These are phyloP conservation scores for Falciphora oryzae DNA, from an alignment of 2,329 filamentous ascomycete genomes.

Conservation along the genomic window DNA sequence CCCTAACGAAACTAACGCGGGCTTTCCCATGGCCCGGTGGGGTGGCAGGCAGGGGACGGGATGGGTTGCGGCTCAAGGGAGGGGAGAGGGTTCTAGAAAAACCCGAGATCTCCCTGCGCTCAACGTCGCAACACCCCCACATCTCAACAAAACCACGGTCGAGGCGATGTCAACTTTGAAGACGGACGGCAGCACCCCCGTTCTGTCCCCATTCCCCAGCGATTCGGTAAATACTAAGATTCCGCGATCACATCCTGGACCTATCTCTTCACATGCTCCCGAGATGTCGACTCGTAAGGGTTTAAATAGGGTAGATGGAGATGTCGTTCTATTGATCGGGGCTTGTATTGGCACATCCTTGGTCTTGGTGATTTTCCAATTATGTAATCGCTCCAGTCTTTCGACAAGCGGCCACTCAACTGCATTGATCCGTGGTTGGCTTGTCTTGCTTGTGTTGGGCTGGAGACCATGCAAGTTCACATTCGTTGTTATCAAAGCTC, in stretches of 20 bases:
- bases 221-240: not conserved
- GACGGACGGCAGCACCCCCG: not conserved
- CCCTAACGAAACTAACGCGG: not conserved
- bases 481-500: too few species aligned
- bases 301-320: not conserved
- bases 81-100: not conserved
- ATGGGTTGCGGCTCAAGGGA: not conserved
- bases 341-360: not conserved
- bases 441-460: too few species aligned
- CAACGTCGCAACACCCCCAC: not conserved
- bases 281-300: not conserved
- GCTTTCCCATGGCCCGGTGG: not conserved
- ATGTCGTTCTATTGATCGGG: not conserved
- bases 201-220: not conserved
- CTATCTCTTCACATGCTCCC: not conserved
- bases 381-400: not conserved
- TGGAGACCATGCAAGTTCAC: too few species aligned
- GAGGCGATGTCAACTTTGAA: not conserved
- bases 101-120: not conserved
- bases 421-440: too few species aligned
- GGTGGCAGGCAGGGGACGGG: not conserved
- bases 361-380: not conserved
- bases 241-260: not conserved
- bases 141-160: conserved; percentile 1
- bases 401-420: too few species aligned